Percentiles rank a stretch among this genome's conserved stretches.
These are phyloP conservation scores for Stygiomarasmius scandens DNA, from an alignment of 1,284 basidiomycete species.

Conservation along the genomic window DNA sequence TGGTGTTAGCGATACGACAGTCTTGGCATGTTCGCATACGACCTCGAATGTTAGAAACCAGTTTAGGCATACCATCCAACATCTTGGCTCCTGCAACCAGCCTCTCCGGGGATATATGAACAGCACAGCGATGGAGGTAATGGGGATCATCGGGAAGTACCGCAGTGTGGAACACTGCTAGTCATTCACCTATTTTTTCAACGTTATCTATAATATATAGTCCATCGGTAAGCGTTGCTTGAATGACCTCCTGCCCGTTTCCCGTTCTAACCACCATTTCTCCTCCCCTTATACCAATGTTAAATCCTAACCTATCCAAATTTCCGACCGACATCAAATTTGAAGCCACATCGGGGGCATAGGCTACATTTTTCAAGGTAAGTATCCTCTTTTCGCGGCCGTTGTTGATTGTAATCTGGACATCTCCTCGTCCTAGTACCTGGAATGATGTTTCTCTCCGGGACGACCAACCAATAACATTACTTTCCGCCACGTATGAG, in stretches of 20 bases:
- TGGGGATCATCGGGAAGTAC: background rate
- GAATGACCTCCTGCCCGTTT: background rate
- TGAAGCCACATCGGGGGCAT: background rate
- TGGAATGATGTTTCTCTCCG: constrained; percentile 71
- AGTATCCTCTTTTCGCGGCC: background rate
- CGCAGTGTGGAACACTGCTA: background rate
- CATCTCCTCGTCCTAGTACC: constrained; percentile 19
- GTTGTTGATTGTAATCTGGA: background rate
- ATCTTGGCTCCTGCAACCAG: background rate
- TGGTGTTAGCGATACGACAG: background rate
- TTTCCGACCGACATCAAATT: background rate
- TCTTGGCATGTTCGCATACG: background rate
- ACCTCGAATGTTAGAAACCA: background rate
- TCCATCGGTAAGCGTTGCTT: background rate
- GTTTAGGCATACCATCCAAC: background rate
- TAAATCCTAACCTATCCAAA: background rate
- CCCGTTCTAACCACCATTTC: background rate
- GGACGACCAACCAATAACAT: constrained; percentile 57
- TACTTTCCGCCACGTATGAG: constrained; percentile 38
- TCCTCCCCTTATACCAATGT: background rate
- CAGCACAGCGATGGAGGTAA: background rate
- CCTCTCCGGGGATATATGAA: background rate
- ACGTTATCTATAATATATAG: background rate
- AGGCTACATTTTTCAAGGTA: background rate
- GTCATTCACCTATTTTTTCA: no score